A percentile compares a stretch with the other conserved stretches of the same genome.
These are phyloP conservation scores for Glycine soja DNA, from an alignment of 306 rosid species.

Conservation along the genomic window DNA sequence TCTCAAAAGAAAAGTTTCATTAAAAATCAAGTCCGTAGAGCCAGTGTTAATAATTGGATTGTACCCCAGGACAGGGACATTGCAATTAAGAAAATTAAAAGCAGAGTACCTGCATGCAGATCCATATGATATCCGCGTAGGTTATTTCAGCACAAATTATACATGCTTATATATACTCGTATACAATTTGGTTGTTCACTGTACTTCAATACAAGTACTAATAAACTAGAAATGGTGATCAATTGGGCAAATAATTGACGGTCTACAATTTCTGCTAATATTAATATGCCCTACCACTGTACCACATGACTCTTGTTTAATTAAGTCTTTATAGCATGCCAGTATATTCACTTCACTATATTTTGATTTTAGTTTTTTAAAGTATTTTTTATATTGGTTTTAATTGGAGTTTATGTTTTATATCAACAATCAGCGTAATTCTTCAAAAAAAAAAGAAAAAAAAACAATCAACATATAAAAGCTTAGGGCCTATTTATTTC, in stretches of 20 bases:
- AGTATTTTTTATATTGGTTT: no score
- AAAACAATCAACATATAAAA: no score
- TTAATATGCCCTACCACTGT: no score
- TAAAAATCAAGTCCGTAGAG: neutral
- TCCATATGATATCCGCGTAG: neutral
- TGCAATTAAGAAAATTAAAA: conserved; percentile 35
- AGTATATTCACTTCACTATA: no score
- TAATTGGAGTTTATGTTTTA: no score
- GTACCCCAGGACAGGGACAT: neutral
- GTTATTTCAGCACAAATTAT: neutral
- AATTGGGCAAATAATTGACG: neutral
- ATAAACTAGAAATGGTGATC: neutral
- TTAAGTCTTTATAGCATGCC: no score
- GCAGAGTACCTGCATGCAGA: conserved; percentile 19
- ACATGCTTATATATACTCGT: neutral
- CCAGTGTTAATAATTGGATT: conserved; percentile 16
- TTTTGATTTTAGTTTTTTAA: no score
- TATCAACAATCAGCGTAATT: no score
- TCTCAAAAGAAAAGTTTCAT: neutral
- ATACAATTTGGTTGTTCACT: neutral
- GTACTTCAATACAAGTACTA: neutral
- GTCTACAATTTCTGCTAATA: neutral
- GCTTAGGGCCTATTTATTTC: no score
- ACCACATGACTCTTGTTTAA: no score
- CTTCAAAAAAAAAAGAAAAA: no score